Base-by-base conservation (phyloP, 345 rosid species). In the Boechera stricta region DNA sequence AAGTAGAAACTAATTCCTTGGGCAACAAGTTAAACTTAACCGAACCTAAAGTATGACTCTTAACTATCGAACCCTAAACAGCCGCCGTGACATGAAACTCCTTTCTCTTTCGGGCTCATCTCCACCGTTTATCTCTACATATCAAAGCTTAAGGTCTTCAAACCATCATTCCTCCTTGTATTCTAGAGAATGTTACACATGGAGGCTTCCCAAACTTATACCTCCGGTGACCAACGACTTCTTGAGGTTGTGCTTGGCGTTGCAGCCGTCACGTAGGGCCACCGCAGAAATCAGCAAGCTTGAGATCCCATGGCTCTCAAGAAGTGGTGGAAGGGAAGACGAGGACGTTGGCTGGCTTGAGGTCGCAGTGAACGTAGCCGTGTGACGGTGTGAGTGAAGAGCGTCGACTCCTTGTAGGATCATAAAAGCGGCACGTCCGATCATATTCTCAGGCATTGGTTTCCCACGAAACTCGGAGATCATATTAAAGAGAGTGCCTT, bases 331-430 rank as follows among this genome's bases (percentile, higher is more conserved):
- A 59, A 21, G 48, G 58, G 48, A 71, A 59, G 28, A 71, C 8
- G 6, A 71, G 48, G 15, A 71, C 38, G 48, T 71, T 71, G 28
- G 26, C 36, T 35, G 75, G 67, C 54, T 71, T 71, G 57, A 71
- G 47, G 6, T 71, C 75, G 5, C 67, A 13, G 4, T 71, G 67
- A 47, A 16, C 69, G 32, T 72, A 72, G 26, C 76, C 61, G 7
- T 10, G 5, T 3, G 69, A 38, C 76, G 52, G 7, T 10, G 5
- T 3, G 69, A 38, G 62, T 72, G 77, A 26, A 72, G 77, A 26
- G 69, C 69, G 1, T 35, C 21, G 18, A 72, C 53, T 26, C 76
- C 76, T 49, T 63, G 69, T 15, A 72, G 10, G 7, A 72, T 72
- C 76, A 72, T 62, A 5, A 5, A 51, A 49, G 62, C 52, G 2